Base-by-base conservation (phyloP, 306 rosid species). In the Trifolium subterraneum region DNA sequence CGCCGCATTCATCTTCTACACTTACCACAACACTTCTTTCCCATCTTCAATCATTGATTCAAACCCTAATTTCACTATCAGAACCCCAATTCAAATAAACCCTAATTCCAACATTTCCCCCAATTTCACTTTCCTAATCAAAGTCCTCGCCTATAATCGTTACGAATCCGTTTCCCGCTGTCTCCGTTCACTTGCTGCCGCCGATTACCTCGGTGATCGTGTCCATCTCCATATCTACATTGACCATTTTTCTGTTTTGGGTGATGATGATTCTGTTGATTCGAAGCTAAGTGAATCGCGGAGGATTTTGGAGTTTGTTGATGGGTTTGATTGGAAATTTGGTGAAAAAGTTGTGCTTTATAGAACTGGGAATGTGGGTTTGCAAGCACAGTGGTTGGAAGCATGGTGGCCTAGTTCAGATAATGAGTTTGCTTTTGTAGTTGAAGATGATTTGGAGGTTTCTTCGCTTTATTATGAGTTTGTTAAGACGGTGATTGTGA, bases 341-440 rank as follows among this genome's bases (percentile, higher is more conserved):
- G 96, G 97, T 1, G 89, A 88, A n/a, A 93, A 91, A 80, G 70
- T 88, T 0, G 85, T 93, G 74, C 97, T 85, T 69, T 91, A 85
- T 73, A 83, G 98, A 62, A 93, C 98, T 12, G 71, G 70, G 39
- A 93, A 93, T 42, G 94, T 72, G 47, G 98, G 97, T 7, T 68
- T 93, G 73, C 98, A 93, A 79, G 93, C 97, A n/a, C 98, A 93
- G 84, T 93, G 98, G 97, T 75, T 93, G 88, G 98, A 93, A 79
- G 90, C 96, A 3, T 93, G 98, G 98, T 93, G 98, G 98, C 98
- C 97, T 5, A 67, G 83, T 75, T 86, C 92, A 31, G 90, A 90
- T 54, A 45, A 93, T 41, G 94, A 93, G 87, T 91, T 93, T 54
- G 89, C 87, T 0, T 93, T 93, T 64, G 81, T 93, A 0, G 96